Evolutionary conservation across 768 basidiomycete species (phyloP).

Genomic region (Hypholoma fasciculare): DNA sequence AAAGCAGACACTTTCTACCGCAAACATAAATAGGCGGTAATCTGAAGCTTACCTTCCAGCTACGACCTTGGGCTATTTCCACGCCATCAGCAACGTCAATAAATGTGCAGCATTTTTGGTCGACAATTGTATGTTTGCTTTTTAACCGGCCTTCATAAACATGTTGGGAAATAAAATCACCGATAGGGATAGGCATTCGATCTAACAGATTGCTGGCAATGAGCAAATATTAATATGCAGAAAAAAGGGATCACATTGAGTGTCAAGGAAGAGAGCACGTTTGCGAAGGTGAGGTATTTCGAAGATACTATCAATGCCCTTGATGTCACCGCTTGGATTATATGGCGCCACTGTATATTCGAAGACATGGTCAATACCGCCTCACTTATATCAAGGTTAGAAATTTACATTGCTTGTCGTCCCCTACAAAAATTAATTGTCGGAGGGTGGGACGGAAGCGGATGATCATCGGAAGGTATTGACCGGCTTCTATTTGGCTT

Average conservation of each 20-base stretch:
- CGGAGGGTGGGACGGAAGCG: slow-evolving; percentile 32
- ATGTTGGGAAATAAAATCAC: slow-evolving; percentile 56
- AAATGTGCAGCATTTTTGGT: slow-evolving; percentile 50
- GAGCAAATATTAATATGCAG: not conserved
- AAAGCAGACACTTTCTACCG: slow-evolving; percentile 21
- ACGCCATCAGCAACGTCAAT: slow-evolving; percentile 44
- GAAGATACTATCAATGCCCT: slow-evolving; percentile 58
- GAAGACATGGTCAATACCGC: no score
- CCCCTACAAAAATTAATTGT: slow-evolving; percentile 52
- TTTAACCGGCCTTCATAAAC: slow-evolving; percentile 56
- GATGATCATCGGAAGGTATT: slow-evolving; percentile 41
- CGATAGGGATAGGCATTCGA: slow-evolving; percentile 67
- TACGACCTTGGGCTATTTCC: slow-evolving; percentile 30
- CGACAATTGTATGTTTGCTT: slow-evolving; percentile 40
- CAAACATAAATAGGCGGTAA: not conserved
- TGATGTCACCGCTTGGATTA: slow-evolving; percentile 48
- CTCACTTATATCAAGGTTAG: no score
- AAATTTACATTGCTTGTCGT: slow-evolving; percentile 55
- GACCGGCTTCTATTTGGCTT: slow-evolving; percentile 43
- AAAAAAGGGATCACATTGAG: slow-evolving; percentile 49
- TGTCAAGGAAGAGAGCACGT: slow-evolving; percentile 49
- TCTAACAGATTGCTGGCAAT: slow-evolving; percentile 26
- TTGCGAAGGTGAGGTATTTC: slow-evolving; percentile 50
- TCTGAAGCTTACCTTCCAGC: slow-evolving; percentile 35
- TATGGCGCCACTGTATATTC: slow-evolving; percentile 73